Conservation (phyloP, 1,284 basidiomycete genomes). For the Ustilago vetiveriae region DNA sequence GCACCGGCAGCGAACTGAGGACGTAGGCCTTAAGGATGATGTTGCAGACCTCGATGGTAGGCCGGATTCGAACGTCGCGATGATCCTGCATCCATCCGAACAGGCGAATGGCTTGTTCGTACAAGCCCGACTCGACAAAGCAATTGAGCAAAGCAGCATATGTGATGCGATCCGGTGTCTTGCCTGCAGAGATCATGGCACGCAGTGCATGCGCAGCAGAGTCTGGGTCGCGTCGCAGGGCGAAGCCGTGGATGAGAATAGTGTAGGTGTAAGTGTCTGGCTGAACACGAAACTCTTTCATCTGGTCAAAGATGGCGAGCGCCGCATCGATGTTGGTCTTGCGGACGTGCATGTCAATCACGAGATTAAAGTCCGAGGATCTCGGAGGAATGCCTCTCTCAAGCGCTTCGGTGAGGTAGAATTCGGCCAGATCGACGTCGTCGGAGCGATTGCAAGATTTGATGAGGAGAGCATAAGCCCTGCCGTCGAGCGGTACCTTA, state of each 20-base stretch:
- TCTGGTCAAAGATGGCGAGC: slow-evolving; percentile 74
- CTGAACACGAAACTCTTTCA: slow-evolving; percentile 71
- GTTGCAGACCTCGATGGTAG: slow-evolving; percentile 67
- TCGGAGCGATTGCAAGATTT: slow-evolving; percentile 26
- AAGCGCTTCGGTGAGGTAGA: slow-evolving; percentile 18
- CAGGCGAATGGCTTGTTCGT: slow-evolving; percentile 77
- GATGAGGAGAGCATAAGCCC: slow-evolving; percentile 20
- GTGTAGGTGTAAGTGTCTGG: slow-evolving; percentile 72
- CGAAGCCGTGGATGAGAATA: slow-evolving; percentile 77
- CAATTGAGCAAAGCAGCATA: slow-evolving; percentile 80
- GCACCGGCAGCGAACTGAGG: slow-evolving; percentile 79
- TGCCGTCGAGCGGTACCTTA: slow-evolving; percentile 17
- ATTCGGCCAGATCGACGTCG: slow-evolving; percentile 35
- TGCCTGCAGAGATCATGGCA: slow-evolving; percentile 69
- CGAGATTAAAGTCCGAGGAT: slow-evolving; percentile 25
- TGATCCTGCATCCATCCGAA: slow-evolving; percentile 75
- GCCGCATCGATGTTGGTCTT: slow-evolving; percentile 68
- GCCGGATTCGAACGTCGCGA: slow-evolving; percentile 33
- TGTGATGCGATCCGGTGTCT: slow-evolving; percentile 58
- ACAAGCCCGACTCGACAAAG: slow-evolving; percentile 82
- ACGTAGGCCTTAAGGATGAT: slow-evolving; percentile 87
- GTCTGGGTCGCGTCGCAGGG: slow-evolving; percentile 74
- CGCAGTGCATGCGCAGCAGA: slow-evolving; percentile 77
- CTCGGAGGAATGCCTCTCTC: slow-evolving; percentile 18
- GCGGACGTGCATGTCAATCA: slow-evolving; percentile 41